Evolutionary conservation across 306 rosid species (phyloP).

Genomic region (Coriaria nepalensis): DNA sequence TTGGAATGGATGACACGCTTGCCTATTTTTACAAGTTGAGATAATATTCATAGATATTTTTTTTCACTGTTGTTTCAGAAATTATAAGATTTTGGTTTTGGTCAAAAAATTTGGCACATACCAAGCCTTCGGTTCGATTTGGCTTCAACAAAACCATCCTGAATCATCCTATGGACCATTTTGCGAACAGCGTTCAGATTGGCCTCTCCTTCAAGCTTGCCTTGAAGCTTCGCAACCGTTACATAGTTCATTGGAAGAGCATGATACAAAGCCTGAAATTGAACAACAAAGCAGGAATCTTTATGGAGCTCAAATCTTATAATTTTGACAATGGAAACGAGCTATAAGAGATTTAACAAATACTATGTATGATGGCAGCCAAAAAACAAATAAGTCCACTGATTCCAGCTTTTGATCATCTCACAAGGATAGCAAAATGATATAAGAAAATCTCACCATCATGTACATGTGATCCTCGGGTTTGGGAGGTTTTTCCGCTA

Average conservation of each 20-base stretch:
- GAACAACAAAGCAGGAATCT: conserved; percentile 6
- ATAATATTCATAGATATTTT: background rate
- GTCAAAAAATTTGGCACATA: conserved; percentile 15
- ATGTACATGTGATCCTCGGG: conserved; percentile 52
- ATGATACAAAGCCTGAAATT: conserved; percentile 65
- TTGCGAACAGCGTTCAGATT: conserved; percentile 50
- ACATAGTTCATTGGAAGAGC: conserved; percentile 68
- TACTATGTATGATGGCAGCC: no score
- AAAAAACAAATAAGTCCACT: no score
- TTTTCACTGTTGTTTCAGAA: no score
- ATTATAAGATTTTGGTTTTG: no score
- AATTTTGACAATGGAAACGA: no score
- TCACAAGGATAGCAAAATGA: background rate
- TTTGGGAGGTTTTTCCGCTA: conserved; percentile 21
- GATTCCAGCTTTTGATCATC: no score
- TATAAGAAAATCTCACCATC: conserved; percentile 34
- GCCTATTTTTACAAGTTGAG: conserved; percentile 24
- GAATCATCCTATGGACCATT: conserved; percentile 56
- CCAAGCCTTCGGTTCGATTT: conserved; percentile 72
- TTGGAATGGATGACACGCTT: conserved; percentile 78
- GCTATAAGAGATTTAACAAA: no score
- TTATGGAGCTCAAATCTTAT: no score
- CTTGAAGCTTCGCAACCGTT: conserved; percentile 57
- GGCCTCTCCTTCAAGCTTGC: conserved; percentile 60
- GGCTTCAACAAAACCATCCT: conserved; percentile 71